Conservation (phyloP, 805 yeast species). For the Blastobotrys terrestris region DNA sequence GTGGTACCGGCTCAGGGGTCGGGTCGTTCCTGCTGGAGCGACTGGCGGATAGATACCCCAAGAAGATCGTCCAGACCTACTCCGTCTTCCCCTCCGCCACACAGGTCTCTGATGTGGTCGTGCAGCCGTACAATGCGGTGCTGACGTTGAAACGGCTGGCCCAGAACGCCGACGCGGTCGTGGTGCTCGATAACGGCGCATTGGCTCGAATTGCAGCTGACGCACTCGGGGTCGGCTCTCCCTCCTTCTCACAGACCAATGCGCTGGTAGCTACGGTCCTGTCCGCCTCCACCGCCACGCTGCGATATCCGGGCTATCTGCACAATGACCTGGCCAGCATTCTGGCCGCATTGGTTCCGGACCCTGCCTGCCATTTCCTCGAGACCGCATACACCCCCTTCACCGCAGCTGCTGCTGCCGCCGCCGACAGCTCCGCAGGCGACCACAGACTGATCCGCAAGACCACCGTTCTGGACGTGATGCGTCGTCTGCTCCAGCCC, state of each 20-base stretch:
- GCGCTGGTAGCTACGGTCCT: conserved; percentile 79
- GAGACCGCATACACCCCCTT: conserved; percentile 74
- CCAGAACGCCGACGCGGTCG: conserved; percentile 76
- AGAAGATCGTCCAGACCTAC: conserved; percentile 76
- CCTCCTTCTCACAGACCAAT: conserved; percentile 74
- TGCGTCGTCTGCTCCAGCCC: conserved; percentile 74
- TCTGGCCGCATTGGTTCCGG: conserved; percentile 74
- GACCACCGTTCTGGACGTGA: conserved; percentile 77
- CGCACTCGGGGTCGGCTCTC: conserved; percentile 49
- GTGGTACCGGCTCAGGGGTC: conserved; percentile 97
- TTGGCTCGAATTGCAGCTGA: conserved; percentile 63
- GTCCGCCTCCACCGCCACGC: conserved; percentile 78
- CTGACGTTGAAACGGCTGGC: conserved; percentile 75
- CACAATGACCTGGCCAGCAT: conserved; percentile 81
- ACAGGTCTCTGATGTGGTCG: conserved; percentile 91
- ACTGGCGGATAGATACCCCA: conserved; percentile 72
- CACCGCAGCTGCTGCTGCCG: conserved; percentile 29
- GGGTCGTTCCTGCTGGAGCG: conserved; percentile 79
- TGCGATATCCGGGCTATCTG: conserved; percentile 88
- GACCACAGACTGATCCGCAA: conserved; percentile 54
- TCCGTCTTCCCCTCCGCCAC: conserved; percentile 78
- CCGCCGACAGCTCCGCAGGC: conserved; percentile 46
- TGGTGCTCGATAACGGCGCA: conserved; percentile 91
- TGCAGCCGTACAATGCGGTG: conserved; percentile 91
- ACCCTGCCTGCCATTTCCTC: conserved; percentile 74